Conservation (phyloP, 345 rosid species). For the Erysimum cheiranthoides region DNA sequence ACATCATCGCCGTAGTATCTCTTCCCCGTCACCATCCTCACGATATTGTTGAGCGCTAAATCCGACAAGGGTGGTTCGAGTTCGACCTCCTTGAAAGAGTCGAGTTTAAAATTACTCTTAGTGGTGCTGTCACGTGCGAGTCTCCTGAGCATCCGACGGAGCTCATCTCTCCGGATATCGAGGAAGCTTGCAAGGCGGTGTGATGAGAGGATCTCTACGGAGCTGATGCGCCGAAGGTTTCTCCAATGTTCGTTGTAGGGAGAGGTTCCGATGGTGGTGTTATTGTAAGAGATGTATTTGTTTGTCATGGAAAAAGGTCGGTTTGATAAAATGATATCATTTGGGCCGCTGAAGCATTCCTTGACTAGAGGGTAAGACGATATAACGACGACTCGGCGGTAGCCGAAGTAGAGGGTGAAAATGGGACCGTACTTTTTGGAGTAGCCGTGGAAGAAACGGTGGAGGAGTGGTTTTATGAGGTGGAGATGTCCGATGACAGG, state of each 20-base stretch:
- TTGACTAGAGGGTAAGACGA: not conserved
- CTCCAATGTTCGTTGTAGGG: not conserved
- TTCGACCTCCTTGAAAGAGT: not conserved
- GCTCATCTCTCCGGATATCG: not conserved
- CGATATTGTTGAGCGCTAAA: not conserved
- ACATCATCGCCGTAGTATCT: not conserved
- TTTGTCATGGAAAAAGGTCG: not conserved
- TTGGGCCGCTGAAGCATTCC: not conserved
- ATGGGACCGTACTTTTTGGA: not conserved
- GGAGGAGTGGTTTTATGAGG: not conserved
- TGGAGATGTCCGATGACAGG: not conserved
- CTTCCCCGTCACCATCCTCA: not conserved
- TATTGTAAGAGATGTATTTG: not conserved
- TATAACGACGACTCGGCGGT: not conserved
- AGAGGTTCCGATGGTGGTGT: not conserved
- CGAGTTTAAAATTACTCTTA: not conserved
- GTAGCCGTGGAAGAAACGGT: not conserved
- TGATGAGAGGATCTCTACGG: not conserved
- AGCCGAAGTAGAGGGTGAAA: not conserved
- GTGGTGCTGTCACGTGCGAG: not conserved
- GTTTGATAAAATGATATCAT: not conserved
- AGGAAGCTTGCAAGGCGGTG: not conserved
- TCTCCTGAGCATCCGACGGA: not conserved
- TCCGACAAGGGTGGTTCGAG: not conserved
- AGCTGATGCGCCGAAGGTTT: not conserved